Evolutionary conservation across 140 eudicot species (phyloP).

Genomic region (Erigeron philadelphicus): DNA sequence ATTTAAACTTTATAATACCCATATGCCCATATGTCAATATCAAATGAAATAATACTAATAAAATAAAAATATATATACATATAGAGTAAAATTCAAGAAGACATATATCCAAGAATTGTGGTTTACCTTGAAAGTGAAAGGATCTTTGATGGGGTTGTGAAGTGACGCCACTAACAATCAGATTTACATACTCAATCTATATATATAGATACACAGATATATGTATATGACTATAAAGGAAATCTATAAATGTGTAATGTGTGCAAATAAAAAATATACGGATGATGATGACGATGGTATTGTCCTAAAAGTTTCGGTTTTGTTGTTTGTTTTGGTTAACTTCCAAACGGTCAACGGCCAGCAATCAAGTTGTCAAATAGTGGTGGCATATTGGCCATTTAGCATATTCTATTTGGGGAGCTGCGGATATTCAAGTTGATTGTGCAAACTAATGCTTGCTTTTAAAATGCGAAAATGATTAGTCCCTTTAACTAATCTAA

Average conservation of each 20-base stretch:
- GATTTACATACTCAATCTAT: slow-evolving; percentile 18
- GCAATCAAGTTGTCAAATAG: neutral
- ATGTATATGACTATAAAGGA: neutral
- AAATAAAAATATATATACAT: neutral
- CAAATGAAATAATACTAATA: slow-evolving; percentile 16
- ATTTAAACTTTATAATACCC: slow-evolving; percentile 29
- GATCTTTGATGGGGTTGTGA: slow-evolving; percentile 26
- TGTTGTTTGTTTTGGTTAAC: slow-evolving; percentile 23
- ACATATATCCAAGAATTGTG: slow-evolving; percentile 17
- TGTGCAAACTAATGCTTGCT: no score
- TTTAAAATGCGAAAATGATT: no score
- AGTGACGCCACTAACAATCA: slow-evolving; percentile 22
- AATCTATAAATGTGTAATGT: neutral
- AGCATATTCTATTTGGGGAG: slow-evolving; percentile 29
- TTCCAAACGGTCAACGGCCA: neutral
- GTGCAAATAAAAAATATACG: neutral
- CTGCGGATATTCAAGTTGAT: slow-evolving; percentile 27
- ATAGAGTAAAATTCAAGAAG: slow-evolving; percentile 30
- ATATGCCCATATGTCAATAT: slow-evolving; percentile 22
- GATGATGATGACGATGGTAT: slow-evolving; percentile 20
- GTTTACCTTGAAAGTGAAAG: slow-evolving; percentile 34
- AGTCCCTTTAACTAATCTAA: no score
- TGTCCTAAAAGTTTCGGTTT: slow-evolving; percentile 15
- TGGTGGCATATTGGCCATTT: slow-evolving; percentile 14
- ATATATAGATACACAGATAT: neutral